Percentiles rank a stretch among this genome's conserved stretches.
phyloP scores from a whole-genome alignment of 176 grass and related monocot species.

The bread wheat (Triticum aestivum) region IWGSC_CS_RefSeq_v2.1 NC_057814.1:636164609-636165108 shows the following conservation, averaged over 20 bases:
- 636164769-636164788: slow-evolving; percentile 46
- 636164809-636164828: slow-evolving; percentile 41
- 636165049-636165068: no score
- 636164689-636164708: no score
- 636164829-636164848: slow-evolving; percentile 59
- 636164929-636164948: background rate
- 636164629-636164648: no score
- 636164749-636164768: background rate
- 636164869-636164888: slow-evolving; percentile 32
- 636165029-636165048: no score
- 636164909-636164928: background rate
- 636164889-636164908: background rate
- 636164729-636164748: background rate
- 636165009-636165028: background rate
- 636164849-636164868: slow-evolving; percentile 53
- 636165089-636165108: background rate
- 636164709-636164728: no score
- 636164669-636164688: no score
- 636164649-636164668: no score
- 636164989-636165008: background rate
- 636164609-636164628: no score
- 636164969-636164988: background rate
- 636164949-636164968: slow-evolving; percentile 24
- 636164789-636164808: slow-evolving; percentile 43
- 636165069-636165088: no score